Conservation (phyloP, 805 yeast species). For the Wickerhamiella australiensis region DNA sequence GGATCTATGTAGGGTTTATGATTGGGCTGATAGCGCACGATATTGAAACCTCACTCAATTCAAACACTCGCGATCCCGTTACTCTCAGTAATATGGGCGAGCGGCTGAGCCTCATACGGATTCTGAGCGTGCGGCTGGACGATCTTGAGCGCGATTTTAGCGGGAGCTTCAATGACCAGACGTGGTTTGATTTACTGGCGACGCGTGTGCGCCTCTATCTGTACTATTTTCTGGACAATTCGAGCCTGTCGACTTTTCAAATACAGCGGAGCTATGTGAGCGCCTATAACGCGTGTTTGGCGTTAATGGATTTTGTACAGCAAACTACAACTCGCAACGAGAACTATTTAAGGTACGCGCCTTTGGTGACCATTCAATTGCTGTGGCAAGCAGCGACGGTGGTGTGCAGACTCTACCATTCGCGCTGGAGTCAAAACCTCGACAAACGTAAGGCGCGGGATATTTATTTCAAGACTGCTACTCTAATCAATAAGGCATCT, state of each 20-base stretch:
- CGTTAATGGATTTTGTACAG: constrained; percentile 55
- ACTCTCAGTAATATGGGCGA: constrained; percentile 59
- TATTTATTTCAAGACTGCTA: constrained; percentile 30
- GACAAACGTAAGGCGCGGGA: constrained; percentile 63
- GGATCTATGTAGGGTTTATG: constrained; percentile 66
- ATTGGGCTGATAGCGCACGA: constrained; percentile 81
- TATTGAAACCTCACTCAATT: constrained; percentile 61
- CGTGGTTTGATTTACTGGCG: constrained; percentile 56
- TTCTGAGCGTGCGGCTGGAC: constrained; percentile 59
- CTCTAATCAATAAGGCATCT: constrained; percentile 61
- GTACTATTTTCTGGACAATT: constrained; percentile 50
- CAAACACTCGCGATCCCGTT: constrained; percentile 52
- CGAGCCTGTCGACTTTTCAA: constrained; percentile 36
- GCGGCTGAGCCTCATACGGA: constrained; percentile 58
- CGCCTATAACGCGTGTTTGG: constrained; percentile 68
- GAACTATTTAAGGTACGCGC: constrained; percentile 61
- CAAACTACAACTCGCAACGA: constrained; percentile 47
- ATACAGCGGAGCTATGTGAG: constrained; percentile 60
- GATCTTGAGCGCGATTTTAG: constrained; percentile 55
- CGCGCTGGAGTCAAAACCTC: constrained; percentile 52
- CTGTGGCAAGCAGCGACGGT: constrained; percentile 90
- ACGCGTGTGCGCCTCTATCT: constrained; percentile 75
- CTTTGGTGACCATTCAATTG: constrained; percentile 60
- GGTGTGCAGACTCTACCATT: constrained; percentile 65
- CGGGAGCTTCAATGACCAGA: constrained; percentile 43